These are phyloP conservation scores for Prunella vulgaris DNA, from an alignment of 257 asterid genomes.

Conservation along the genomic window DNA sequence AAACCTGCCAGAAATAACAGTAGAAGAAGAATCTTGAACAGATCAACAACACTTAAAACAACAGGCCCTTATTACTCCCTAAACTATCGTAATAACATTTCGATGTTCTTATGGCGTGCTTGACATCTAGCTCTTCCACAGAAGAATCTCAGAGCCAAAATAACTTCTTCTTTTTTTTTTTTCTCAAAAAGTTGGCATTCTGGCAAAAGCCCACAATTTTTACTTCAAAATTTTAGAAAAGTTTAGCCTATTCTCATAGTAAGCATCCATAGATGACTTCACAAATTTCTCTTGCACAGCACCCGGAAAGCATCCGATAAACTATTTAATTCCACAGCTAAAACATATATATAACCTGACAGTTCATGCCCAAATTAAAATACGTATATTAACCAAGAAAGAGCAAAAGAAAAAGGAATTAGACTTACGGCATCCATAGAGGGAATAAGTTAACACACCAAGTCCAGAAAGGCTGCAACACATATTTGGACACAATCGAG, in stretches of 20 bases:
- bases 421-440: slow-evolving; percentile 98
- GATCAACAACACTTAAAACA: background rate
- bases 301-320: slow-evolving; percentile 6
- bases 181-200: background rate
- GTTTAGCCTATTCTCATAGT: background rate
- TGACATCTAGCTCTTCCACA: background rate
- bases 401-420: background rate
- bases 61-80: background rate
- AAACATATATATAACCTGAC: background rate
- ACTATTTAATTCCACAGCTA: background rate
- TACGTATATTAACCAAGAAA: background rate
- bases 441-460: slow-evolving; percentile 86
- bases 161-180: background rate
- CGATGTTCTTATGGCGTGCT: background rate
- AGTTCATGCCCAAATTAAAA: slow-evolving; percentile 2
- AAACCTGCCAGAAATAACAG: background rate
- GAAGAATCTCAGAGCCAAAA: slow-evolving; percentile 1
- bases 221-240: background rate
- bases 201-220: background rate
- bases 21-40: background rate
- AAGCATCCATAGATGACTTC: background rate
- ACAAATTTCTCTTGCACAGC: background rate
- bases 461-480: slow-evolving; percentile 93
- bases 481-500: slow-evolving; percentile 74
- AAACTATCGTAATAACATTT: background rate